Evolutionary conservation across 352 stramenopile species (phyloP).

Genomic region (Peronospora destructor): DNA sequence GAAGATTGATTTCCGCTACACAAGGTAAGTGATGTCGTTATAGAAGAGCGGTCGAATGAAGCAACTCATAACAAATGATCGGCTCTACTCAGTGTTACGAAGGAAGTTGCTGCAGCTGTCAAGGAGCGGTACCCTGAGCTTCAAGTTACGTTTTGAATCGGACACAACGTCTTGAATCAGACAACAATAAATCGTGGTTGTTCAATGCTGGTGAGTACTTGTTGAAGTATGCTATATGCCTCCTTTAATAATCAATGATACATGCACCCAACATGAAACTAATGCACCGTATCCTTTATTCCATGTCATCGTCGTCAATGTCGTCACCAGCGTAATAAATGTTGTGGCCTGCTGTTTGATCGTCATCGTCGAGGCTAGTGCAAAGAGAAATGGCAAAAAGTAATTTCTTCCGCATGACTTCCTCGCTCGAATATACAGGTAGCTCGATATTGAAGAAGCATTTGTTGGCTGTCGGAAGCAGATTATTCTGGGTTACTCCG

Average conservation of each 20-base stretch:
- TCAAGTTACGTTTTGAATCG: constrained; percentile 30
- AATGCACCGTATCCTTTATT: constrained; percentile 18
- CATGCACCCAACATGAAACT: constrained; percentile 9
- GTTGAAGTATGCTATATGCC: neutral
- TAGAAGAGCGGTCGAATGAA: neutral
- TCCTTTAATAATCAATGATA: neutral
- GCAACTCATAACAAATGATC: constrained; percentile 3
- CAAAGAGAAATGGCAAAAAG: too few relatives aligned
- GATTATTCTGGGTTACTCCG: too few relatives aligned
- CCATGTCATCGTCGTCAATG: constrained; percentile 52
- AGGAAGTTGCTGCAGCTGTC: constrained; percentile 64
- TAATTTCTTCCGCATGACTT: too few relatives aligned
- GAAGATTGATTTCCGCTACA: constrained; percentile 87
- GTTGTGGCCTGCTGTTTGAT: too few relatives aligned
- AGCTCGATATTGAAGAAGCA: too few relatives aligned
- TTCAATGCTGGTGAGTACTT: neutral
- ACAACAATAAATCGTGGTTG: constrained; percentile 8
- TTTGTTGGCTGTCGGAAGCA: too few relatives aligned
- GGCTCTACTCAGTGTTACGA: constrained; percentile 50
- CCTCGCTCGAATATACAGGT: too few relatives aligned
- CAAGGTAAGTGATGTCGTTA: constrained; percentile 42
- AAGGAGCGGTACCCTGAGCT: constrained; percentile 60
- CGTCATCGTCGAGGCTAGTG: too few relatives aligned
- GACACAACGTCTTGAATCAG: too few relatives aligned
- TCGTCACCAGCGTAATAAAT: too few relatives aligned